phyloP scores from a whole-genome alignment of 345 rosid genomes.

The Clarkia xantiana region DNA sequence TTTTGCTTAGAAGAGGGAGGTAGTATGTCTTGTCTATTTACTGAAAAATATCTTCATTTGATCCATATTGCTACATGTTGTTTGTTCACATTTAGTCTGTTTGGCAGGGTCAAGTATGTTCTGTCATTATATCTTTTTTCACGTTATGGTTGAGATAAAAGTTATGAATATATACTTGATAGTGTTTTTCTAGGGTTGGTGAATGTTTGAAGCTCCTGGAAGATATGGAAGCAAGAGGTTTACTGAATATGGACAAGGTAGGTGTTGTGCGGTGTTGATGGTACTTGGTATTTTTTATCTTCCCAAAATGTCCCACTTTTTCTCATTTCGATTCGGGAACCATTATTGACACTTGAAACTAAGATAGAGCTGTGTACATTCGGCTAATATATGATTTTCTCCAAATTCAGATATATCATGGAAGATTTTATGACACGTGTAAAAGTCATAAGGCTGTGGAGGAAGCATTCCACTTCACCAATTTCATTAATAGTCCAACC shows the following conservation, averaged over 20 bases:
- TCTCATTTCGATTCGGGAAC: background rate
- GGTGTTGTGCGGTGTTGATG: conserved; percentile 7
- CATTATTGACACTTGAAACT: too few species aligned
- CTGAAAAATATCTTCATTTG: background rate
- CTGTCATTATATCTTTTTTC: too few species aligned
- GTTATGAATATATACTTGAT: background rate
- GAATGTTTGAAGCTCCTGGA: conserved; percentile 67
- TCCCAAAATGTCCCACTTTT: background rate
- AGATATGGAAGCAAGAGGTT: conserved; percentile 47
- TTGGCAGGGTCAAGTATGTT: background rate
- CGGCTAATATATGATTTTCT: background rate
- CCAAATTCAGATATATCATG: conserved; percentile 60
- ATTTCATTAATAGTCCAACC: conserved; percentile 65
- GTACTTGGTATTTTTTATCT: conserved; percentile 7
- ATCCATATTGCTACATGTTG: too few species aligned
- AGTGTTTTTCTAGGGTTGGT: conserved; percentile 34
- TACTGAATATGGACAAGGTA: conserved; percentile 78
- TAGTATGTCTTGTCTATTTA: conserved; percentile 15
- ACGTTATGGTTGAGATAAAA: too few species aligned
- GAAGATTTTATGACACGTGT: conserved; percentile 64
- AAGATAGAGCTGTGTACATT: too few species aligned
- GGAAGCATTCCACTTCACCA: conserved; percentile 80
- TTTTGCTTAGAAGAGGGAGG: conserved; percentile 60
- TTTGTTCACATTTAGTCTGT: too few species aligned
- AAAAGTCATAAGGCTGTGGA: conserved; percentile 50